phyloP scores from a whole-genome alignment of 106 monocot genomes.

The Phalaenopsis aphrodite region DNA sequence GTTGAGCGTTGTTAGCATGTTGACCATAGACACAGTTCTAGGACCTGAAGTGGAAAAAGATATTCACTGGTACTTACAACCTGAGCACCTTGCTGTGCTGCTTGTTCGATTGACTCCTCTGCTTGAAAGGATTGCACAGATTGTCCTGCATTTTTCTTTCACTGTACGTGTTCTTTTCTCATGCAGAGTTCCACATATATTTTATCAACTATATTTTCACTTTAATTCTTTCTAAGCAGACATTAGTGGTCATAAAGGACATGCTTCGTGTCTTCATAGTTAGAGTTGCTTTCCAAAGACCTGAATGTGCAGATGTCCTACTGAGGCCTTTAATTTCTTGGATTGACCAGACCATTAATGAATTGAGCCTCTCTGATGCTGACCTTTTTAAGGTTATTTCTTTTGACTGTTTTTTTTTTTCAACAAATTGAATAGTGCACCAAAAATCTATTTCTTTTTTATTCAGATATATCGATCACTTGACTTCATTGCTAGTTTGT shows the following conservation, averaged over 20 bases:
- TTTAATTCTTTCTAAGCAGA: constrained; percentile 27
- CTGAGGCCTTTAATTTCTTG: constrained; percentile 65
- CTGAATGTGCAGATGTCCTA: constrained; percentile 70
- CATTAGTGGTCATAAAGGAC: constrained; percentile 72
- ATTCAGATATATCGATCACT: constrained; percentile 76
- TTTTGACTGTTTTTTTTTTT: background rate
- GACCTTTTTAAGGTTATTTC: constrained; percentile 59
- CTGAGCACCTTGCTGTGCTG: constrained; percentile 40
- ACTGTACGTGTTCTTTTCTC: constrained; percentile 44
- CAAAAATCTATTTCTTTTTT: background rate
- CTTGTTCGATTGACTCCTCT: constrained; percentile 59
- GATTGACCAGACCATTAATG: constrained; percentile 40
- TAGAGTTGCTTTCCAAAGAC: constrained; percentile 64
- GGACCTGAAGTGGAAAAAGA: constrained; percentile 60
- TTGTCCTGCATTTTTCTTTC: constrained; percentile 68
- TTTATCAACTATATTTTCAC: background rate
- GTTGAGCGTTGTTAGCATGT: constrained; percentile 64
- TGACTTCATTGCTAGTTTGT: constrained; percentile 65
- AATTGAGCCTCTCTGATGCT: constrained; percentile 42
- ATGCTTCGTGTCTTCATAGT: constrained; percentile 89
- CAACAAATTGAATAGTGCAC: background rate
- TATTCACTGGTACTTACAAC: constrained; percentile 69
- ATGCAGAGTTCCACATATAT: background rate
- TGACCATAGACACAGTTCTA: constrained; percentile 65
- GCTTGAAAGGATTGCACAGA: constrained; percentile 63